These are phyloP conservation scores for Camellia sinensis DNA, from an alignment of 148 eudicot species.

Conservation along the genomic window DNA sequence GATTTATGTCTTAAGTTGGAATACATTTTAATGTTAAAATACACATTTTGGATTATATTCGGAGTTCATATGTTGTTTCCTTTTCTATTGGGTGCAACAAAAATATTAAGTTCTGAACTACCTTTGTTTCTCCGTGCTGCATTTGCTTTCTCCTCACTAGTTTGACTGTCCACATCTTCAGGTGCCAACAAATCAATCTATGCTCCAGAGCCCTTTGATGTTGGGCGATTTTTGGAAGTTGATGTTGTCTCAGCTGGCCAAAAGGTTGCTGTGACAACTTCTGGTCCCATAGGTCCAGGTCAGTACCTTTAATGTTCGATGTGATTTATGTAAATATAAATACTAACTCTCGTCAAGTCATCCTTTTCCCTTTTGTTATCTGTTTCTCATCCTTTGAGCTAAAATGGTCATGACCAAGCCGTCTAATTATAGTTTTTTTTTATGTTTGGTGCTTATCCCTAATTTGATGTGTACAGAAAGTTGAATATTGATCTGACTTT, in stretches of 20 bases:
- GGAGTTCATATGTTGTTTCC: neutral
- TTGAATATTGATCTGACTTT: neutral
- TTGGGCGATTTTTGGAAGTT: conserved; percentile 78
- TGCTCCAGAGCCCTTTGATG: conserved; percentile 95
- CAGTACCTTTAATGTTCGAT: conserved; percentile 14
- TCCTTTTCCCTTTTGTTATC: neutral
- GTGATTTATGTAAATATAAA: neutral
- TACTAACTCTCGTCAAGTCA: neutral
- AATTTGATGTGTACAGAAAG: neutral
- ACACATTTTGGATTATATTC: neutral
- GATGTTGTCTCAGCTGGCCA: conserved; percentile 63
- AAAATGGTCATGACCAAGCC: neutral
- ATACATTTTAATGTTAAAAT: neutral
- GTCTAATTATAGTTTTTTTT: neutral
- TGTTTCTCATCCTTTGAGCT: conserved; percentile 2
- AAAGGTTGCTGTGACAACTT: conserved; percentile 61
- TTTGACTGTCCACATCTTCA: conserved; percentile 20
- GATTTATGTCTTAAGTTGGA: neutral
- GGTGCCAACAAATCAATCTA: conserved; percentile 88
- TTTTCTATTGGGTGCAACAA: neutral
- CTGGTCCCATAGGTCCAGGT: conserved; percentile 71
- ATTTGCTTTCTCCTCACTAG: conserved; percentile 11
- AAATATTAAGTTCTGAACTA: neutral
- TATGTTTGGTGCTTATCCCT: neutral
- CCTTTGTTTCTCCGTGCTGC: neutral